Conservation (phyloP, 2,329 filamentous ascomycete species). For the Alternaria metachromatica region DNA sequence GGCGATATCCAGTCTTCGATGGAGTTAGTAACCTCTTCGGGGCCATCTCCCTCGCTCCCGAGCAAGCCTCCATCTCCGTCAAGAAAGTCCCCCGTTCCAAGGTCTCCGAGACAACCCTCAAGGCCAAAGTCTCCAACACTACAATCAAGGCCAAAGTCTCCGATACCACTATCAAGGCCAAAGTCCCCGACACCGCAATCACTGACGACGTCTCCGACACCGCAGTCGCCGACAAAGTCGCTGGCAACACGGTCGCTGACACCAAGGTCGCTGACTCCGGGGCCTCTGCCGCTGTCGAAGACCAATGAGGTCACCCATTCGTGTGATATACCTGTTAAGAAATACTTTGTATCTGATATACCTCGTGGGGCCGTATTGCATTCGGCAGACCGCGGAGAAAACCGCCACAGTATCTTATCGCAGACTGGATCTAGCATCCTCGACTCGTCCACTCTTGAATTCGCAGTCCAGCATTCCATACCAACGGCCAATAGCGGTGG, state of each 20-base stretch:
- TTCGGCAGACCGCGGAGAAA: constrained; percentile 4
- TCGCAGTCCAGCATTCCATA: constrained; percentile 38
- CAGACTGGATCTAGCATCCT: constrained; percentile 33
- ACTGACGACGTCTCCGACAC: background rate
- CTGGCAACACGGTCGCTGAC: background rate
- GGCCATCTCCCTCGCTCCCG: background rate
- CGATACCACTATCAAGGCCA: background rate
- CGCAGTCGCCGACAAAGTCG: background rate
- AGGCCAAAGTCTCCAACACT: background rate
- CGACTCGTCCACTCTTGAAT: constrained; percentile 43
- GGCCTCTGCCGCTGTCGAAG: background rate
- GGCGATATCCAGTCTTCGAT: constrained; percentile 26
- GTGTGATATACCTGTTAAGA: background rate
- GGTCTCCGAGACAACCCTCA: background rate
- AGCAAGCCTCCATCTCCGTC: background rate
- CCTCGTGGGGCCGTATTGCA: background rate
- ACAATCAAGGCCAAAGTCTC: background rate
- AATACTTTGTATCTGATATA: background rate
- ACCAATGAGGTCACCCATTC: background rate
- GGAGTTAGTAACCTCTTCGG: background rate
- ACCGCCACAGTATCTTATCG: constrained; percentile 34
- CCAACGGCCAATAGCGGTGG: constrained; percentile 31
- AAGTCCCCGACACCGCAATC: background rate
- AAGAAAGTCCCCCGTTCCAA: background rate
- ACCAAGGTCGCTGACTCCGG: background rate